Evolutionary conservation across 1,284 basidiomycete species (phyloP), one percentile per base, ranked within the genome.

Genomic region (Boletellus deceptivus): DNA sequence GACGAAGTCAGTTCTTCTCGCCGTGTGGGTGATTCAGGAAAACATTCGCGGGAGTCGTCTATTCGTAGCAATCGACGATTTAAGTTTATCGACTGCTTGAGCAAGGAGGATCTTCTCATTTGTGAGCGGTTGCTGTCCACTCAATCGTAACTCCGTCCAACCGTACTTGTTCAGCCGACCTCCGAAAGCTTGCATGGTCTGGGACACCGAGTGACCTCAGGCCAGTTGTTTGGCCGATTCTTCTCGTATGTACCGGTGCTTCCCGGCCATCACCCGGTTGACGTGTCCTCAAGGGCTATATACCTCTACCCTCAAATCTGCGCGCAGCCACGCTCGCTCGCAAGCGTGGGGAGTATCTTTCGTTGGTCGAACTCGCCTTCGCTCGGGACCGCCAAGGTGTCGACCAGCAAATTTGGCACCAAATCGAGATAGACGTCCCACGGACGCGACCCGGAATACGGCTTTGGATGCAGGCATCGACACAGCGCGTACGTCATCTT

Each of bases 361-460:
- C 89, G 20, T 80, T 97, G 49, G 95, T 97, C 4, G 84, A 93
- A 59, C 77, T 95, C 17, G 89, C 96, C n/a, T 98, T 99, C 66
- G 84, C 89, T 10, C 80, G 89, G 43, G 93, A 91, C 50, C 80
- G 83, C 22, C 84, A 87, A 45, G 83, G 86, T 0, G 77, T 94
- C 17, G 94, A 98, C 70, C 91, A 93, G 63, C 89, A 91, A 72
- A 94, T 98, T 66, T 98, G 95, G 95, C 94, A 98, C 72, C 94
- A 98, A 69, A 98, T 98, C 62, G 91, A 93, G 65, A 98, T 97
- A 55, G 94, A 98, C 63, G 94, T 97, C 7, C 95, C 94, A 8
- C 78, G 94, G 41, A 98, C 95, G 33, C 75, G 94, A 50, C 93
- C 95, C 16, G 93, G 94, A n/a, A 84, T 94, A 9, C 78, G 75